Conservation (phyloP, 169 alveolate genomes). For the Plasmodium vinckei region DNA sequence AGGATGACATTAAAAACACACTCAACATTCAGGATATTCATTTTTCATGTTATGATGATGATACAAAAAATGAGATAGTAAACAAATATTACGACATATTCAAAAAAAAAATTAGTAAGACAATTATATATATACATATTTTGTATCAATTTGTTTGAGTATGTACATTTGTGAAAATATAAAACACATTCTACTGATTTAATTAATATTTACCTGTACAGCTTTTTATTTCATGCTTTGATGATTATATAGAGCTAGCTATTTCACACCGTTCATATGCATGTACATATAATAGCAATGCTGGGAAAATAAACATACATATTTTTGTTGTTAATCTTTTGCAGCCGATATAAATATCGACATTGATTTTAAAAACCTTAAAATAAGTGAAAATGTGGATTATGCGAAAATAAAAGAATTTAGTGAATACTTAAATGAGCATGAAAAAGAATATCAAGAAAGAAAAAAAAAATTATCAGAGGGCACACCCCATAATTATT, state of each 20-base stretch:
- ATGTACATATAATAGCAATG: background rate
- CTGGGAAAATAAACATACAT: background rate
- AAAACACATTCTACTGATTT: too few relatives aligned
- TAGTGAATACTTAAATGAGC: constrained; percentile 58
- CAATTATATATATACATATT: background rate
- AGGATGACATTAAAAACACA: constrained; percentile 44
- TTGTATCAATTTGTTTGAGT: background rate
- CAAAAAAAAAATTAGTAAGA: constrained; percentile 28
- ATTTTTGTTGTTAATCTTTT: background rate
- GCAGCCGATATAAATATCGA: constrained; percentile 59
- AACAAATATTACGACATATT: constrained; percentile 58
- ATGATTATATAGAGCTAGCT: background rate
- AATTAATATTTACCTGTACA: too few relatives aligned
- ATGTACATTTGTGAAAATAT: background rate
- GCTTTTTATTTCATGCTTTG: too few relatives aligned
- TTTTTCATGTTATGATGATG: constrained; percentile 43
- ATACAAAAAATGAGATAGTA: constrained; percentile 59
- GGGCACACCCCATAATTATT: constrained; percentile 6
- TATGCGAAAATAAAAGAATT: constrained; percentile 34
- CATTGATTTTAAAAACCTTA: constrained; percentile 39
- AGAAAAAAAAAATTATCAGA: constrained; percentile 8
- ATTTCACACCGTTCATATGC: background rate
- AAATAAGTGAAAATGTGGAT: constrained; percentile 49
- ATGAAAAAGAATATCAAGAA: constrained; percentile 29
- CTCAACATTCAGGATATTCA: constrained; percentile 24